Base-by-base conservation (phyloP, 1,284 basidiomycete genomes). In the Megacollybia platyphylla region DNA sequence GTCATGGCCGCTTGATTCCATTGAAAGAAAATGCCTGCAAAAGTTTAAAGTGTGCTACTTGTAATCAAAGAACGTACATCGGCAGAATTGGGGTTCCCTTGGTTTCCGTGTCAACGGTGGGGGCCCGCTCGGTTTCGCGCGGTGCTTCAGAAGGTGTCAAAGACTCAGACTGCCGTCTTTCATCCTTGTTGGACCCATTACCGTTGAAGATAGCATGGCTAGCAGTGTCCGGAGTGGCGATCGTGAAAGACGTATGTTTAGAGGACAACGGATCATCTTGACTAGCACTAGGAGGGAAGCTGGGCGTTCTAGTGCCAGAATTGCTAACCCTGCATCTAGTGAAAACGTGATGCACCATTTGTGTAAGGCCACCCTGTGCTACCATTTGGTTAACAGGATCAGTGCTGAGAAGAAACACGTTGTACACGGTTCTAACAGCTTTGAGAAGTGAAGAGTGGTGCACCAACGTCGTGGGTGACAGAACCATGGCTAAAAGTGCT, bases 271-370 rank as follows among this genome's bases (percentile, higher is more conserved):
- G 4, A 15, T 34, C 31, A 7, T 34, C 31, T 15, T 34, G 31
- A 15, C 31, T 34, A 34, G 31, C 31, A 34, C 31, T 34, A 6
- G 15, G 31, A 34, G 31, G 31, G 3, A 34, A 34, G 15, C 10
- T 34, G 4, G 31, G 31, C 11, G 31, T 34, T 34, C 31, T 34
- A 6, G 31, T 4, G 13, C 36, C 36, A 15, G n/a, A 10, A 17
- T 11, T 10, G 40, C 52, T 47, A 10, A 65, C 44, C 49, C 68
- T 65, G 54, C 84, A 86, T 20, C 93, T 75, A 6, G 84, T 73
- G 60, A 97, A 97, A 43, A 97, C 81, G 54, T 94, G 91, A 54
- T 94, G 87, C 1, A 97, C 90, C 82, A 97, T 97, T 61, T 97
- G 93, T 0, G 90, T 92, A 11, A 97, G 71, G 11, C 92, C 90